A percentile compares a stretch with the other conserved stretches of the same genome.
Evolutionary conservation across 345 rosid species (phyloP).

Genomic region (Murraya koenigii): DNA sequence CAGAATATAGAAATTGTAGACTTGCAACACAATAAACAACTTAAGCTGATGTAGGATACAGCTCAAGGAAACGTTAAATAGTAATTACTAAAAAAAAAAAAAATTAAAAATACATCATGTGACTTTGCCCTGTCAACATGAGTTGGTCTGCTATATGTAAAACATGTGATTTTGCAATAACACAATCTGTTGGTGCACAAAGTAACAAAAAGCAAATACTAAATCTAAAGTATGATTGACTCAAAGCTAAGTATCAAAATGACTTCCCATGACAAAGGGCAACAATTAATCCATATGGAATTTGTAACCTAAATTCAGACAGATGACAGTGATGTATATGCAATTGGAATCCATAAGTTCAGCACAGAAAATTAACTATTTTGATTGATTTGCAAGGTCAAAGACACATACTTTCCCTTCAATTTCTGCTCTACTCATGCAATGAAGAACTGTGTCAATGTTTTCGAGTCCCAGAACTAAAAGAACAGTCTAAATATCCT

Average conservation of each 20-base stretch:
- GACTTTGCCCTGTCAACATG: not conserved
- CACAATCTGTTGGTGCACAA: not conserved
- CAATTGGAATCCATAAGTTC: not conserved
- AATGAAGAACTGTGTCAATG: not conserved
- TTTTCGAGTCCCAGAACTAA: not conserved
- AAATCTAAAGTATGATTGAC: not conserved
- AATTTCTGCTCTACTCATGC: not conserved
- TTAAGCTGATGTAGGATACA: not conserved
- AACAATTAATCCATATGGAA: not conserved
- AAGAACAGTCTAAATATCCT: not conserved
- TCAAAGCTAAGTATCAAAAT: not conserved
- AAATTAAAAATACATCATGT: not conserved
- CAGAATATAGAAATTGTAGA: too few relatives aligned
- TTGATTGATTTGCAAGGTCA: not conserved
- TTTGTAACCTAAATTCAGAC: not conserved
- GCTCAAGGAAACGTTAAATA: not conserved
- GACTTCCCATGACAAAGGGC: not conserved
- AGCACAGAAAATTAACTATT: not conserved
- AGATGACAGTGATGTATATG: not conserved
- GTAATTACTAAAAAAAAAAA: not conserved
- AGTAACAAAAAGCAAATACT: not conserved
- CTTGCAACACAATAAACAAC: not conserved
- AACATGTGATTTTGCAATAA: not conserved
- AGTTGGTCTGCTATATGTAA: not conserved
- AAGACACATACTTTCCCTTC: not conserved